Conservation (phyloP, 805 yeast genomes). For the Candida michaelii region DNA sequence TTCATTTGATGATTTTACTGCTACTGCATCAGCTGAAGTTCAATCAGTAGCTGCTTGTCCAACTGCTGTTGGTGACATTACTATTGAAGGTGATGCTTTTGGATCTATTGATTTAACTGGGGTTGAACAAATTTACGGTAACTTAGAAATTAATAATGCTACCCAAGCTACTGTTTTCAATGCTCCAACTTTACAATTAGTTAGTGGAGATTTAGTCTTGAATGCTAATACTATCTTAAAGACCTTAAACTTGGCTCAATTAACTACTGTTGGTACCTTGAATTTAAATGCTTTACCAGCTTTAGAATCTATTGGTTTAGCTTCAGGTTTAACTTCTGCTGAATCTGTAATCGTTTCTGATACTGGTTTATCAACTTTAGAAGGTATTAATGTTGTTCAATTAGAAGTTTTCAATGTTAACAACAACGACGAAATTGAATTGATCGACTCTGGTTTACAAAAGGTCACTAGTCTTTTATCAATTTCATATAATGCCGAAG, state of each 20-base stretch:
- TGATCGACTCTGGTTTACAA: constrained; percentile 70
- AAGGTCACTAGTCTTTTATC: constrained; percentile 72
- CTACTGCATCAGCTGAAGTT: constrained; percentile 77
- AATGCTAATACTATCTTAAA: constrained; percentile 63
- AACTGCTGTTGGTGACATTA: constrained; percentile 77
- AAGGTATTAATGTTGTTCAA: constrained; percentile 57
- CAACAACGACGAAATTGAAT: constrained; percentile 81
- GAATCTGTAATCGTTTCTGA: constrained; percentile 69
- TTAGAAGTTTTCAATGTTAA: constrained; percentile 68
- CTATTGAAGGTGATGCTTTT: constrained; percentile 59
- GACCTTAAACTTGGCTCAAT: constrained; percentile 70
- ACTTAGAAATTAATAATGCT: constrained; percentile 65
- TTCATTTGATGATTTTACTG: constrained; percentile 65
- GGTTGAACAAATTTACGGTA: constrained; percentile 76
- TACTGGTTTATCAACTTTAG: constrained; percentile 66
- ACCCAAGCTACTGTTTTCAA: constrained; percentile 59
- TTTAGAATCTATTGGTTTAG: constrained; percentile 65
- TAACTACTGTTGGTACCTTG: constrained; percentile 80
- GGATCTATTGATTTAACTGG: constrained; percentile 69
- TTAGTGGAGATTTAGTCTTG: constrained; percentile 69
- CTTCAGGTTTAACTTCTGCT: constrained; percentile 69
- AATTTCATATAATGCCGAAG: constrained; percentile 82
- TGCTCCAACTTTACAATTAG: constrained; percentile 76
- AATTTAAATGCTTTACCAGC: constrained; percentile 85
- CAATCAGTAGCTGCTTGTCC: constrained; percentile 72